These are phyloP conservation scores for Diaporthe ampelina DNA, from an alignment of 2,329 filamentous ascomycete genomes.

Conservation along the genomic window DNA sequence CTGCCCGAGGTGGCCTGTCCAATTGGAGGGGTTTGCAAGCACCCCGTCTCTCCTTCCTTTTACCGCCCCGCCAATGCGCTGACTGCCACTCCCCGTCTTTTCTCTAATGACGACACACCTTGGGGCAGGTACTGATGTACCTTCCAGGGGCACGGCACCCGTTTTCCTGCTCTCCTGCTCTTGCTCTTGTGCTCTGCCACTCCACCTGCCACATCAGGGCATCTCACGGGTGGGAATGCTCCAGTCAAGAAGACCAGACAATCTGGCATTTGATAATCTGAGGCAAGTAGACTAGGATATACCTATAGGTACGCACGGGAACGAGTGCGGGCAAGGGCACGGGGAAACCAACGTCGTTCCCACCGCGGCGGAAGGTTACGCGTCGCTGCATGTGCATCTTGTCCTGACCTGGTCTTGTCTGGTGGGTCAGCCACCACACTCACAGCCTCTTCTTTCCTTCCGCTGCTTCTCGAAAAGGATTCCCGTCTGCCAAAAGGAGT, in stretches of 20 bases:
- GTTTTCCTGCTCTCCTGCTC: neutral
- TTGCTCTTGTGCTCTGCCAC: neutral
- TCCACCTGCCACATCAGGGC: neutral
- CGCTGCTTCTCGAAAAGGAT: slow-evolving; percentile 27
- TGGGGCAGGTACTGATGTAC: no score
- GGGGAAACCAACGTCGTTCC: neutral
- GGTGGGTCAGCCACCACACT: slow-evolving; percentile 15
- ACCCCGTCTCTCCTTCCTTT: neutral
- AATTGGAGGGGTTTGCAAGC: slow-evolving; percentile 4
- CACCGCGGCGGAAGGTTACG: slow-evolving; percentile 4
- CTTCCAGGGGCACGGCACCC: neutral
- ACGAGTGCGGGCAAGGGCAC: neutral
- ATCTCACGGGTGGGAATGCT: neutral
- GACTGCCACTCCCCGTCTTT: neutral
- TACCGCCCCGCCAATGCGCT: slow-evolving; percentile 1
- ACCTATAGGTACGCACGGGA: neutral
- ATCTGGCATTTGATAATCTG: neutral
- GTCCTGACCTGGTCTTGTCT: neutral
- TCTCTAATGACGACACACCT: slow-evolving; percentile 1
- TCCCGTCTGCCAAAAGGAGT: slow-evolving; percentile 3
- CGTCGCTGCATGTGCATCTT: slow-evolving; percentile 26
- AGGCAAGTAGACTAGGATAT: neutral
- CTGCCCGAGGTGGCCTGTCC: neutral
- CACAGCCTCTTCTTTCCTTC: slow-evolving; percentile 13
- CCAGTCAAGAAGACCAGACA: neutral